Base-by-base conservation (phyloP, 1,139 yeast genomes). In the Taphrina wiesneri region DNA sequence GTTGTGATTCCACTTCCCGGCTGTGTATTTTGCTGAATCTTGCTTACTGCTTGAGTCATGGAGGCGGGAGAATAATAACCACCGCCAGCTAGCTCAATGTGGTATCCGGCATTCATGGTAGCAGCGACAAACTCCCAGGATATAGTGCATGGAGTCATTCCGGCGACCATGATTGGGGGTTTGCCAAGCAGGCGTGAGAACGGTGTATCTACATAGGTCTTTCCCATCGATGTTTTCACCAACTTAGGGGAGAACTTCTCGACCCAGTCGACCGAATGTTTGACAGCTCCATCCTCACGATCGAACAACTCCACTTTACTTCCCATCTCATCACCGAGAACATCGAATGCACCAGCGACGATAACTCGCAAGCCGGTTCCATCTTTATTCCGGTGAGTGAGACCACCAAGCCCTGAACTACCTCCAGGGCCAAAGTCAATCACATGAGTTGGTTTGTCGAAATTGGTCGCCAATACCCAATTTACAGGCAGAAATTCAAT, bases 341-440 rank as follows among this genome's bases (percentile, higher is more conserved):
- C 82, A 73, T 90, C 97, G 71, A 93, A 81, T 68, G 95, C 85
- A 77, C 99, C 98, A 64, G 96, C 98, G 72, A 95, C 83, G 73
- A 93, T 90, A 69, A 93, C 82, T 79, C 99, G 88, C 62, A 90
- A 88, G 78, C 99, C 99, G 66, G 98, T 90, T 79, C 99, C 99
- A 75, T 93, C 99, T 80, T 92, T 93, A 81, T 92, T 93, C 79
- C 96, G 88, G 79, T 91, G 97, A 68, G 99, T 93, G 74, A 93
- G 84, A 70, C 89, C 88, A 79, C 99, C 99, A 72, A 93, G 83
- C 72, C 99, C 99, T 59, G 98, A 90, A 63, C 90, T 86, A 73
- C 98, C 99, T 78, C 99, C 99, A 69, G 99, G 99, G 75, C 99
- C 99, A 74, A 93, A 93, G 78, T 93, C 99, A 71, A 93, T 79